Percentiles rank a stretch among this genome's conserved stretches.
Conservation (phyloP, 257 asterid genomes). For the Solanum raphanifolium region DNA sequence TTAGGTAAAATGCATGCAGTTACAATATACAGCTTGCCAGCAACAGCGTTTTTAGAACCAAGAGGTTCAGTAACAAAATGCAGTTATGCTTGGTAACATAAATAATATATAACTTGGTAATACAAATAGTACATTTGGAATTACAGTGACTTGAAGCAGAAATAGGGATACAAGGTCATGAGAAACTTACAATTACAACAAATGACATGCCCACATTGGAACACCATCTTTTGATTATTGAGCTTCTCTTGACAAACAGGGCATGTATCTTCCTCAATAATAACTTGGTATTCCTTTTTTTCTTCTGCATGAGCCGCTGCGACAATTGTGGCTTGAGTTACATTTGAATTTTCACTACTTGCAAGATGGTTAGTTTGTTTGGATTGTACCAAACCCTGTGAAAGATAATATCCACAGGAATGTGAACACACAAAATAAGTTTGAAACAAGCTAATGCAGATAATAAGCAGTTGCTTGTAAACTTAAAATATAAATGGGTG, state of each 20-base stretch:
- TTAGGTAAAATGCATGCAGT: background rate
- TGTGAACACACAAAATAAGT: background rate
- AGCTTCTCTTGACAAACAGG: constrained; percentile 96
- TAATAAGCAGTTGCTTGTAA: background rate
- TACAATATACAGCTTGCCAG: background rate
- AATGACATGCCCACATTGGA: constrained; percentile 89
- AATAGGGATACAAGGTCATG: constrained; percentile 1
- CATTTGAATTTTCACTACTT: constrained; percentile 22
- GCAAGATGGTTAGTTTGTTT: constrained; percentile 33
- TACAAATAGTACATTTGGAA: background rate
- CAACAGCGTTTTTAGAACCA: background rate
- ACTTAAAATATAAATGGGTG: background rate
- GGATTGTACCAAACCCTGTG: constrained; percentile 77
- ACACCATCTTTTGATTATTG: constrained; percentile 82
- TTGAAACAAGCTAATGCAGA: background rate
- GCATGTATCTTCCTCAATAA: constrained; percentile 44
- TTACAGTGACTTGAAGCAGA: background rate
- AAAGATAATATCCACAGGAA: constrained; percentile 10
- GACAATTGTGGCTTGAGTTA: constrained; percentile 17
- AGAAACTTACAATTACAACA: constrained; percentile 84
- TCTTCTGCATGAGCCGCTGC: constrained; percentile 12
- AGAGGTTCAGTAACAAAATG: background rate
- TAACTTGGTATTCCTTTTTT: constrained; percentile 20
- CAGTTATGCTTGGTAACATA: background rate
- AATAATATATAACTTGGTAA: background rate